Evolutionary conservation across 192 early-diverging fungal species (phyloP).

Genomic region (Backusella mclennaniae): DNA sequence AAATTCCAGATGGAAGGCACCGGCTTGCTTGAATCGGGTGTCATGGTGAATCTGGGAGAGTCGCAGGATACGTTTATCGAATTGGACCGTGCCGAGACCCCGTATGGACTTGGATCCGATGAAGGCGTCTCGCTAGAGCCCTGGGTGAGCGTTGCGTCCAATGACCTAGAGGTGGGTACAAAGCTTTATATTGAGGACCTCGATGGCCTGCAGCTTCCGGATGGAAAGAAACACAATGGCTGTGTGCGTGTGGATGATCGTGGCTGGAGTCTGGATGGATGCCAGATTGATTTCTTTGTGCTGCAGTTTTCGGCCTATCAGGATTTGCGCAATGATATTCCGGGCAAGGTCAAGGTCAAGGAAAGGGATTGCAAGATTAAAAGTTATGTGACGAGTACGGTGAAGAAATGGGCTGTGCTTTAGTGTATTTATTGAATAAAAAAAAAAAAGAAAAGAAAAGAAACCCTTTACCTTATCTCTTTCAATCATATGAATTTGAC

Average conservation of each 20-base stretch:
- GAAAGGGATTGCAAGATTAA: conserved; percentile 18
- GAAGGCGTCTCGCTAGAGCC: conserved; percentile 25
- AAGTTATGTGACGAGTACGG: conserved; percentile 16
- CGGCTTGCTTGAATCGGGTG: conserved; percentile 28
- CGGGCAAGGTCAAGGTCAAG: neutral
- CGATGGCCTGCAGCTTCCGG: conserved; percentile 28
- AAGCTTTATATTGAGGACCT: conserved; percentile 31
- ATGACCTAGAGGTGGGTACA: conserved; percentile 36
- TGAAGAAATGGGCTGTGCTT: conserved; percentile 22
- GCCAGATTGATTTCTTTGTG: conserved; percentile 38
- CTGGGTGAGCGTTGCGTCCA: conserved; percentile 39
- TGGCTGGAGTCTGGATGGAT: conserved; percentile 30
- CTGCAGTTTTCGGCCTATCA: conserved; percentile 16
- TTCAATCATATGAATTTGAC: too few species aligned
- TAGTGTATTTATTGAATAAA: neutral
- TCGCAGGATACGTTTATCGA: conserved; percentile 7
- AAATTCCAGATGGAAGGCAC: conserved; percentile 45
- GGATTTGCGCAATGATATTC: conserved; percentile 3
- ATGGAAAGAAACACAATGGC: conserved; percentile 41
- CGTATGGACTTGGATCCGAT: conserved; percentile 25
- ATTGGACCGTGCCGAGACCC: conserved; percentile 28
- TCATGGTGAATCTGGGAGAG: conserved; percentile 26
- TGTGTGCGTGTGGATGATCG: conserved; percentile 42
- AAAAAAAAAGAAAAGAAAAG: too few species aligned
- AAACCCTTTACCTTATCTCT: too few species aligned